Evolutionary conservation across 306 rosid species (phyloP).

Genomic region (Cucumis melo): DNA sequence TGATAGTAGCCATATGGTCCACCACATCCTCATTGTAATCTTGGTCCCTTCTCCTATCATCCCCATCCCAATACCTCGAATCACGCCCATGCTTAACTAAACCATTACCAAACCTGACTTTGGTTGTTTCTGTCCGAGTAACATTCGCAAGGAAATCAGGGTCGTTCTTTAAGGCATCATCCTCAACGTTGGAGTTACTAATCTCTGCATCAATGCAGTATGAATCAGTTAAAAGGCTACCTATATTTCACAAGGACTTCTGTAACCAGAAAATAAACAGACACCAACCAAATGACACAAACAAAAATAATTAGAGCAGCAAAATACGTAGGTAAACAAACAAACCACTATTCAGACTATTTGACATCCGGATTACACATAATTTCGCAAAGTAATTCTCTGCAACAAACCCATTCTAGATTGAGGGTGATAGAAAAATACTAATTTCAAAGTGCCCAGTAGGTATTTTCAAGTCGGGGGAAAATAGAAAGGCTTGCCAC

Average conservation of each 20-base stretch:
- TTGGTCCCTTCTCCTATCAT: slow-evolving; percentile 90
- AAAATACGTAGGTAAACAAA: not conserved
- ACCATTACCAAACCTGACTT: slow-evolving; percentile 63
- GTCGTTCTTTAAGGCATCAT: slow-evolving; percentile 45
- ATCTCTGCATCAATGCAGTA: slow-evolving; percentile 35
- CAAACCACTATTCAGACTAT: not conserved
- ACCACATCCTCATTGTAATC: slow-evolving; percentile 64
- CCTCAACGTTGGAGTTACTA: slow-evolving; percentile 24
- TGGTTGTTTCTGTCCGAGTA: slow-evolving; percentile 48
- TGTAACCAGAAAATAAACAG: not conserved
- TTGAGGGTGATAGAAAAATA: not conserved
- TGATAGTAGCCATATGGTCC: slow-evolving; percentile 20
- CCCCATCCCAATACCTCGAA: slow-evolving; percentile 93
- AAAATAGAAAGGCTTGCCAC: not conserved
- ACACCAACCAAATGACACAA: not conserved
- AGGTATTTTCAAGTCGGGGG: not conserved
- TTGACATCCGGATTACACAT: not conserved
- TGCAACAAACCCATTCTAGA: slow-evolving; percentile 1
- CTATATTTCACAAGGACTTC: not conserved
- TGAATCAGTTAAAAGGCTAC: slow-evolving; percentile 5
- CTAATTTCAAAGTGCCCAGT: not conserved
- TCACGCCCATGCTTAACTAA: slow-evolving; percentile 71
- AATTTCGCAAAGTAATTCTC: not conserved
- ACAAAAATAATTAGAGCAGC: not conserved
- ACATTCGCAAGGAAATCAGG: slow-evolving; percentile 76